These are phyloP conservation scores for Fusarium papillatum DNA, from an alignment of 2,329 filamentous ascomycete species.

Conservation along the genomic window DNA sequence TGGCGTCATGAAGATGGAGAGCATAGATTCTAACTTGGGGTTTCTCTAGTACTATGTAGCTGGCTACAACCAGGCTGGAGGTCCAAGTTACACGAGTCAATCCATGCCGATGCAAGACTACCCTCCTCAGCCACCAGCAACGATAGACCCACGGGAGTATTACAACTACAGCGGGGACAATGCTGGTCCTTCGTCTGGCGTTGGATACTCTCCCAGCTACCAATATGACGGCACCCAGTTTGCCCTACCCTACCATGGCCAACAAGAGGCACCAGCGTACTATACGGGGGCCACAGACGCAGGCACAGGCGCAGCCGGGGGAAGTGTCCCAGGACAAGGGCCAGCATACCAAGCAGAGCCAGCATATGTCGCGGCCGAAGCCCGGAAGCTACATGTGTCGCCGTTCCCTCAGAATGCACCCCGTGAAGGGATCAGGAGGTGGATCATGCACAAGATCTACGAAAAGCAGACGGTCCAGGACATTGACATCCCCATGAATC, in stretches of 20 bases:
- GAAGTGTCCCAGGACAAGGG: background rate
- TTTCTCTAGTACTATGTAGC: conserved; percentile 29
- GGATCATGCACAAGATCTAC: conserved; percentile 43
- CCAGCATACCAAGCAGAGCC: background rate
- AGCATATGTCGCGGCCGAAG: conserved; percentile 27
- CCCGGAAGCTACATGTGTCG: conserved; percentile 43
- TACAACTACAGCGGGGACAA: conserved; percentile 11
- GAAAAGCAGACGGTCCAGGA: conserved; percentile 36
- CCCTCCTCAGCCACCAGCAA: conserved; percentile 3
- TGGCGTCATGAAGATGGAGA: background rate
- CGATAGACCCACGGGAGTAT: conserved; percentile 13
- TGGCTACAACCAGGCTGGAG: conserved; percentile 17
- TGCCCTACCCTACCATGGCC: conserved; percentile 30
- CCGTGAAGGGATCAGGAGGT: conserved; percentile 42
- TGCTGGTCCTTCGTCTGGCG: background rate
- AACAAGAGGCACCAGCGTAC: conserved; percentile 9
- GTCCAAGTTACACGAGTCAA: conserved; percentile 15
- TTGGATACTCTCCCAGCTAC: conserved; percentile 22
- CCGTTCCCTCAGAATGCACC: conserved; percentile 41
- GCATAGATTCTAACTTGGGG: conserved; percentile 3
- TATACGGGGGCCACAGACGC: background rate
- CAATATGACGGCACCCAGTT: conserved; percentile 28
- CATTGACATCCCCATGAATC: conserved; percentile 44
- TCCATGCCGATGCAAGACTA: conserved; percentile 15
- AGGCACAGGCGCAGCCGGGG: background rate